These are phyloP conservation scores for Ciborinia camelliae DNA, from an alignment of 2,329 filamentous ascomycete genomes.

Conservation along the genomic window DNA sequence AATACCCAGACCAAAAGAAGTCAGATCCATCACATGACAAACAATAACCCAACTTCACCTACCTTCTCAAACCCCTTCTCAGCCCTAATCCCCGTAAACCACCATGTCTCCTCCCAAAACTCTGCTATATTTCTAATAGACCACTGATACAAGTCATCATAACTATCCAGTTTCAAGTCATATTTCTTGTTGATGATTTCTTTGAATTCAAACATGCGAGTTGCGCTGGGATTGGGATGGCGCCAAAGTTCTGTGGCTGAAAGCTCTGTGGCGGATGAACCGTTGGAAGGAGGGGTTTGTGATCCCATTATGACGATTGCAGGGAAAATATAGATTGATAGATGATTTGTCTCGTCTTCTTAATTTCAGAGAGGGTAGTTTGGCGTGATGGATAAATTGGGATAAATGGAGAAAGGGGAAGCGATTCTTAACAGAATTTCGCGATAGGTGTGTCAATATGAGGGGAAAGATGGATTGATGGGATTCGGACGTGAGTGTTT, in stretches of 20 bases:
- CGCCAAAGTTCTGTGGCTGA: conserved; percentile 69
- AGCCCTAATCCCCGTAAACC: conserved; percentile 72
- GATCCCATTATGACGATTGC: not conserved
- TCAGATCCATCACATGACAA: conserved; percentile 13
- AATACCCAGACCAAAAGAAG: not conserved
- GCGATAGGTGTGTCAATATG: not conserved
- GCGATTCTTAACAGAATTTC: not conserved
- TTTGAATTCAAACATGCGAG: conserved; percentile 70
- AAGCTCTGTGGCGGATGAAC: conserved; percentile 45
- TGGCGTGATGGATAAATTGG: not conserved
- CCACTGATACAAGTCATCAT: conserved; percentile 79
- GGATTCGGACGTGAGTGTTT: not conserved
- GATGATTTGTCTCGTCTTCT: no score
- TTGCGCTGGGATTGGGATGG: conserved; percentile 63
- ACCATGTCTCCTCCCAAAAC: conserved; percentile 87
- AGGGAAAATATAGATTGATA: not conserved
- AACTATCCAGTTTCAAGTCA: conserved; percentile 58
- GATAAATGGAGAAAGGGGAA: conserved; percentile 12
- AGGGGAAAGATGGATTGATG: not conserved
- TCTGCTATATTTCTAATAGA: conserved; percentile 69
- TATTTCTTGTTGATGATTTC: conserved; percentile 66
- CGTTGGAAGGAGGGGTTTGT: not conserved
- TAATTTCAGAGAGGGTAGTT: not conserved
- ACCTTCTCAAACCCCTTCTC: conserved; percentile 61
- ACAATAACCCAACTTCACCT: conserved; percentile 27